These are phyloP conservation scores for Epicoccum nigrum DNA, from an alignment of 2,329 filamentous ascomycete species.

Conservation along the genomic window DNA sequence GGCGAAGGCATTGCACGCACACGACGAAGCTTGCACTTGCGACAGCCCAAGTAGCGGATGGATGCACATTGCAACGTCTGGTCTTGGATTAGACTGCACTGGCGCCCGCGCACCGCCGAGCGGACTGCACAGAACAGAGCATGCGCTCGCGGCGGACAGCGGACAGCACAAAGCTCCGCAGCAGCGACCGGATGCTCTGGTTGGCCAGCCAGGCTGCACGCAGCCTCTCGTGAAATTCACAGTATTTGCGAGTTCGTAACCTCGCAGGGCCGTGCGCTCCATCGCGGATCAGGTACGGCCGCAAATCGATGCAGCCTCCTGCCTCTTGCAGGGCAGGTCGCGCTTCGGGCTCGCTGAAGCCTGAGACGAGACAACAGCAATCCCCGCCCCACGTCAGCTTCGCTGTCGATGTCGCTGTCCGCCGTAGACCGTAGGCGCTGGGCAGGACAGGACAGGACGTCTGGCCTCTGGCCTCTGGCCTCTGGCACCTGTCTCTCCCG, in stretches of 20 bases:
- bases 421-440: conserved; percentile 3
- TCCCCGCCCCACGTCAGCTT: conserved; percentile 1
- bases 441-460: no score
- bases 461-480: no score
- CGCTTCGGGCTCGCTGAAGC: conserved; percentile 24
- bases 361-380: conserved; percentile 12
- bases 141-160: no score
- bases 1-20: not conserved
- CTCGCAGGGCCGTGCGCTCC: conserved; percentile 7
- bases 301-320: conserved; percentile 25
- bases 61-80: conserved; percentile 10
- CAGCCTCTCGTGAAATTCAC: no score
- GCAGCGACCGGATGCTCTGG: not conserved
- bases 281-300: conserved; percentile 17
- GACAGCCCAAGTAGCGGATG: conserved; percentile 18
- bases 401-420: not conserved
- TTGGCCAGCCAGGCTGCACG: not conserved
- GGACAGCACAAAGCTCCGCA: not conserved
- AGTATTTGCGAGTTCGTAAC: conserved; percentile 21
- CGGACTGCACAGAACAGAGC: not conserved
- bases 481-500: conserved; percentile 3
- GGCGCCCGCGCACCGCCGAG: conserved; percentile 12
- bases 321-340: conserved; percentile 29
- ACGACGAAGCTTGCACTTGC: conserved; percentile 20
- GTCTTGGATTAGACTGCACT: conserved; percentile 4